Conservation (phyloP, 129 eudicot genomes). For the Ambrosia artemisiifolia region DNA sequence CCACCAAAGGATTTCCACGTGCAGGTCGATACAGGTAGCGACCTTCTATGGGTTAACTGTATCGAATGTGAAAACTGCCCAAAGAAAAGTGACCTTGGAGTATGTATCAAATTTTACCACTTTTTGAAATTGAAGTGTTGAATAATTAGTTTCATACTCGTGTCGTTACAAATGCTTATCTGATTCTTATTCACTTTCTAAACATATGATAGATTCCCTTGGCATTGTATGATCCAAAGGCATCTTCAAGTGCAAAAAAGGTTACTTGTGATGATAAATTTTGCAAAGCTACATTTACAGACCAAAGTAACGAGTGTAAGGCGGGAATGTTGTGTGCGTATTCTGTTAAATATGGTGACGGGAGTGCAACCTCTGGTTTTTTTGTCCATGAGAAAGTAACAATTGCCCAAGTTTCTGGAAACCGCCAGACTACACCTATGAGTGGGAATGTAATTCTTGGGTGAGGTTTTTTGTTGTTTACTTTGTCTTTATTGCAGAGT, state of each 20-base stretch:
- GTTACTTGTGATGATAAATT: slow-evolving; percentile 64
- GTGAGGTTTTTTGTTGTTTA: slow-evolving; percentile 52
- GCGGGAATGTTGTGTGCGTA: slow-evolving; percentile 61
- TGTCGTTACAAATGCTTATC: not conserved
- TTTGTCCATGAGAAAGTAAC: slow-evolving; percentile 52
- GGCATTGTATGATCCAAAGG: slow-evolving; percentile 54
- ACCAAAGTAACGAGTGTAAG: slow-evolving; percentile 49
- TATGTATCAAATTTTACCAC: slow-evolving; percentile 33
- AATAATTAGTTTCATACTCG: too few relatives aligned
- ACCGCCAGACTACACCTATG: slow-evolving; percentile 49
- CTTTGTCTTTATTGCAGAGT: too few relatives aligned
- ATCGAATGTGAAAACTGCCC: slow-evolving; percentile 72
- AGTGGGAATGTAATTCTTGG: slow-evolving; percentile 72
- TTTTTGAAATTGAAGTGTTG: too few relatives aligned
- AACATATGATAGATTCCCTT: slow-evolving; percentile 43
- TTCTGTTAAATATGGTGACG: slow-evolving; percentile 83
- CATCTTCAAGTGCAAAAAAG: slow-evolving; percentile 51
- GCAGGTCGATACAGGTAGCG: slow-evolving; percentile 97
- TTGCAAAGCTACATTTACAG: slow-evolving; percentile 42
- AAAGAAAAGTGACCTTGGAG: slow-evolving; percentile 61
- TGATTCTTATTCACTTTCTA: not conserved
- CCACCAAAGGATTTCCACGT: slow-evolving; percentile 76
- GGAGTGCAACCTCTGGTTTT: slow-evolving; percentile 78
- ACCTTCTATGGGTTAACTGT: slow-evolving; percentile 89
- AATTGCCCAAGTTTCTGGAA: slow-evolving; percentile 54